These are phyloP conservation scores for Vaccinium darrowii DNA, from an alignment of 148 eudicot genomes.

Conservation along the genomic window DNA sequence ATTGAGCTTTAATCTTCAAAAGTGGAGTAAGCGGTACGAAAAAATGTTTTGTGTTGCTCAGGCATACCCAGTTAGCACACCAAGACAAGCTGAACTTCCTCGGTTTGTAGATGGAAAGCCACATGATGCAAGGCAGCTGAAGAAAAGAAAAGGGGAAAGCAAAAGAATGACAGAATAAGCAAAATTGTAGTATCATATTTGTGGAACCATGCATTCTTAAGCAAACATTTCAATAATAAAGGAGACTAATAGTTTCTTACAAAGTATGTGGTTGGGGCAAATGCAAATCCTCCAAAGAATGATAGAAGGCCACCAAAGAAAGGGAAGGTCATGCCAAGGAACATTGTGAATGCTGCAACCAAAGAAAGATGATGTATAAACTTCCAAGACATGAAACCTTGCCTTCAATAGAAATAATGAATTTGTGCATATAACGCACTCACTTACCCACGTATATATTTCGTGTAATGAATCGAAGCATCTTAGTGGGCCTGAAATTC, in stretches of 20 bases:
- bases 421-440: not conserved
- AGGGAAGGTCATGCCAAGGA: conserved; percentile 41
- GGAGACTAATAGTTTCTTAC: conserved; percentile 24
- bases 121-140: conserved; percentile 50
- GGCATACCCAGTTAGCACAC: conserved; percentile 26
- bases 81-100: conserved; percentile 31
- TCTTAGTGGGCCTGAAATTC: conserved; percentile 27
- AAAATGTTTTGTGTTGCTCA: not conserved
- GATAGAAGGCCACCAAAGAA: conserved; percentile 48
- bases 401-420: not conserved
- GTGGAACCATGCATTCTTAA: not conserved
- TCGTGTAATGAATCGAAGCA: conserved; percentile 33
- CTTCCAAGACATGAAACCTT: not conserved
- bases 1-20: not conserved
- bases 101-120: conserved; percentile 46
- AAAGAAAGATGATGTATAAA: not conserved
- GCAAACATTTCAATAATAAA: not conserved
- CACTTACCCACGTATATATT: conserved; percentile 45
- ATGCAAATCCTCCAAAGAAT: conserved; percentile 52
- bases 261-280: conserved; percentile 53
- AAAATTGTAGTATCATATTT: not conserved
- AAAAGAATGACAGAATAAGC: not conserved
- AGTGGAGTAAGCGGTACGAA: not conserved
- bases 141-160: not conserved
- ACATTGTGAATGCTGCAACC: conserved; percentile 45